phyloP scores from a whole-genome alignment of 805 yeast genomes.

The Kodamaea nitidulidarum region DNA sequence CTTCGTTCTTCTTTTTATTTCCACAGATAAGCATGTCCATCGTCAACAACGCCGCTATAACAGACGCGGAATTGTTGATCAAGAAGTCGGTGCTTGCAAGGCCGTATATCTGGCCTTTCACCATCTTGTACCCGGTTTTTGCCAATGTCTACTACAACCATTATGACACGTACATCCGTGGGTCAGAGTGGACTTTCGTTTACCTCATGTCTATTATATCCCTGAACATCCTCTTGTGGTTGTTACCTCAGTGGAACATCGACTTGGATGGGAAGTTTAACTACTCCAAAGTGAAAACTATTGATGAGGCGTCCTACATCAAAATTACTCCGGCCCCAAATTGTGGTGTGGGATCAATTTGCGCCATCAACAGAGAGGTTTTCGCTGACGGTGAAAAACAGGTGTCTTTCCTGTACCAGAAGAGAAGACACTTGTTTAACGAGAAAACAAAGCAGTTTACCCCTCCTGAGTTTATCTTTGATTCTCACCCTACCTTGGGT shows the following conservation, averaged over 20 bases:
- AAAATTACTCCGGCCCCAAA: constrained; percentile 79
- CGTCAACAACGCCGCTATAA: constrained; percentile 71
- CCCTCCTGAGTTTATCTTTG: constrained; percentile 78
- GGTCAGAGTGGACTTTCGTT: constrained; percentile 95
- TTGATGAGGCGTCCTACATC: constrained; percentile 66
- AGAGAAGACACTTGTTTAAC: constrained; percentile 80
- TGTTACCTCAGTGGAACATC: constrained; percentile 93
- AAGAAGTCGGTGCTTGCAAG: constrained; percentile 57
- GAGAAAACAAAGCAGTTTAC: constrained; percentile 51
- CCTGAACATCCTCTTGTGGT: constrained; percentile 69
- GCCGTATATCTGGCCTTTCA: constrained; percentile 82
- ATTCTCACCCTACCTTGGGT: constrained; percentile 52
- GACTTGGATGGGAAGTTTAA: constrained; percentile 66
- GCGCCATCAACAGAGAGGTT: constrained; percentile 51
- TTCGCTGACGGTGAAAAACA: constrained; percentile 58
- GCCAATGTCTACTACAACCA: constrained; percentile 57
- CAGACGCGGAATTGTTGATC: constrained; percentile 67
- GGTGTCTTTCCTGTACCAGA: constrained; percentile 78
- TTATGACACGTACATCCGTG: constrained; percentile 80
- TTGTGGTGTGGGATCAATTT: constrained; percentile 81
- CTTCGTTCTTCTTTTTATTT: background rate
- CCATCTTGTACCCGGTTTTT: constrained; percentile 72
- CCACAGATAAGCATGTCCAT: constrained; percentile 28
- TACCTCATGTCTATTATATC: constrained; percentile 72
- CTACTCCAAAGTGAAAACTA: constrained; percentile 47